Percentiles rank a stretch among this genome's conserved stretches.
Conservation (phyloP, 805 yeast genomes). For the Nakazawaea wickerhamii region DNA sequence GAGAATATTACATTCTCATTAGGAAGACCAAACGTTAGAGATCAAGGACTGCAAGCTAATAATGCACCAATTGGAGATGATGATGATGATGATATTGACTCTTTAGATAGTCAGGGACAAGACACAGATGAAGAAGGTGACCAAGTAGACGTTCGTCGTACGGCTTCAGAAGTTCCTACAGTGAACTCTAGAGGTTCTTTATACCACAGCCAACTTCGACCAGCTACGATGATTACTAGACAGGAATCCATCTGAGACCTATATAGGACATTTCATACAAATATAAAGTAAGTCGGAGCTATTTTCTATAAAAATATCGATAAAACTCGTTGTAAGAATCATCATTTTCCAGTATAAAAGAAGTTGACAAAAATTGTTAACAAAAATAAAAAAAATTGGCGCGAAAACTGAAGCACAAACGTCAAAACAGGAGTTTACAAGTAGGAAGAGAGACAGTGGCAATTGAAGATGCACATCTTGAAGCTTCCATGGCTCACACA, state of each 20-base stretch:
- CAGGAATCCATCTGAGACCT: neutral
- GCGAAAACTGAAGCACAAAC: too few relatives aligned
- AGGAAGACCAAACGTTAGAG: neutral
- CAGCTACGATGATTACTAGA: neutral
- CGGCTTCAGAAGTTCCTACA: slow-evolving; percentile 1
- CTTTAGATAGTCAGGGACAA: neutral
- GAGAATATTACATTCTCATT: slow-evolving; percentile 10
- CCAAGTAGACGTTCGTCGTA: neutral
- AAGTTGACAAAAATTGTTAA: neutral
- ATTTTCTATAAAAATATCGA: neutral
- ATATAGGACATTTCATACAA: neutral
- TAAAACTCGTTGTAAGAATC: too few relatives aligned
- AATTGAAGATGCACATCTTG: slow-evolving; percentile 49
- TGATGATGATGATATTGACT: neutral
- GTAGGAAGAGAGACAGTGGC: neutral
- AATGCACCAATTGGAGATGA: neutral
- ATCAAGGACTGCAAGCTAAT: neutral
- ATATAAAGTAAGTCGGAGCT: too few relatives aligned
- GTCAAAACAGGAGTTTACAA: too few relatives aligned
- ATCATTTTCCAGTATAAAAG: neutral
- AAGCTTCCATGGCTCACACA: slow-evolving; percentile 73
- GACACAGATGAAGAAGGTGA: neutral
- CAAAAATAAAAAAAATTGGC: neutral
- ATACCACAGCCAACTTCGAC: neutral
- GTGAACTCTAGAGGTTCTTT: neutral